Evolutionary conservation across 768 basidiomycete species (phyloP), one percentile per base, ranked within the genome.

Genomic region (Boletus pseudo-olivaceus): DNA sequence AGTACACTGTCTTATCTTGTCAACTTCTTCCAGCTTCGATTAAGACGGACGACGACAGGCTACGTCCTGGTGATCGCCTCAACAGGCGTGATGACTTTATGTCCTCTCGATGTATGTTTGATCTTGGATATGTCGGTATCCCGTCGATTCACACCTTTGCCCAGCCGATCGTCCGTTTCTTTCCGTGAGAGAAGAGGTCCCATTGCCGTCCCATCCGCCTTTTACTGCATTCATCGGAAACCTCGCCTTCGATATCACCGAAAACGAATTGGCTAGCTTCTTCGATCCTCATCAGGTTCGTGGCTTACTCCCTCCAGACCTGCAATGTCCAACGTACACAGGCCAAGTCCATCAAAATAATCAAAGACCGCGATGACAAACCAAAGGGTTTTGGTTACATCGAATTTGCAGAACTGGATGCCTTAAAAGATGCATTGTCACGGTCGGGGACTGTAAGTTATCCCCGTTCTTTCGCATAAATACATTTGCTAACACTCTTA

Each of bases 371-470:
- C 54, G 94, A 95, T 49, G 94, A 95, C 46, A 93, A 93, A 68
- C 92, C 95, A 19, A 98, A 98, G 72, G 97, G 97, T 1, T 98
- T 98, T 73, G 97, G 96, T 33, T 98, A 99, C 69, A 84, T 98
- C 54, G 97, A 99, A 68, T 98, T 98, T 65, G 81, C 79, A n/a
- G 88, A 87, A 49, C 65, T 93, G 53, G 92, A 95, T 19, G 87
- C 83, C 44, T 74, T 98, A 47, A 95, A 95, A 73, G 85, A 85
- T 54, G 97, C 88, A 5, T 73, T 99, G 35, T 72, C 77, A 20
- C 87, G 83, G 73, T 81, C 77, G 26, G 90, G 88, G 50, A 69
- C 79, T 30, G 91, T 93, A 56, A 67, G 90, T 58, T 72, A 30
- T 17, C 34, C 26, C 30, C 14, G 26, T 23, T n/a, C 19, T 49